Evolutionary conservation across 2,329 filamentous ascomycete genomes (phyloP).

Genomic region (Stagonosporopsis chrysanthemi): DNA sequence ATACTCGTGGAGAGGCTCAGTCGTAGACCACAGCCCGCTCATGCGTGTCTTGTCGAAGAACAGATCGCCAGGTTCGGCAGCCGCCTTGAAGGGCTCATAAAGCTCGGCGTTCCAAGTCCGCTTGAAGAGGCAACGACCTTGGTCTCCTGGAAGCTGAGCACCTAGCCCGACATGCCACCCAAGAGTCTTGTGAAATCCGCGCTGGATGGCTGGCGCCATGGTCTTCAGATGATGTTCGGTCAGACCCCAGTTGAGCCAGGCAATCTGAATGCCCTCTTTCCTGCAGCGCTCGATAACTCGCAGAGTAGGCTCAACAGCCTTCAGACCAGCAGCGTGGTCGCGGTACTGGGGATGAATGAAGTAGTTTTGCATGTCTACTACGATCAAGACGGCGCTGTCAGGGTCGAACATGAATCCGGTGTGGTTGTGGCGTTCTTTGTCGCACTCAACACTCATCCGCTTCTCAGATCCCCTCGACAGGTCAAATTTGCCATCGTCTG

Average conservation of each 20-base stretch:
- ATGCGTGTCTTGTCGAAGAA: slow-evolving; percentile 55
- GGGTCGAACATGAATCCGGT: slow-evolving; percentile 53
- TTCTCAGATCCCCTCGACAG: slow-evolving; percentile 48
- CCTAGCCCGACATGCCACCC: slow-evolving; percentile 54
- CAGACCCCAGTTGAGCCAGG: slow-evolving; percentile 55
- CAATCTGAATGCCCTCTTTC: slow-evolving; percentile 51
- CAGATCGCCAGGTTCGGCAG: slow-evolving; percentile 49
- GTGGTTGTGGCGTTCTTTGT: slow-evolving; percentile 52
- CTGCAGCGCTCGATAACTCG: slow-evolving; percentile 52
- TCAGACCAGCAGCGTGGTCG: slow-evolving; percentile 39
- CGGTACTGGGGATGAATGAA: slow-evolving; percentile 48
- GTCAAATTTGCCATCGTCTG: slow-evolving; percentile 53
- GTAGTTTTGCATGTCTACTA: slow-evolving; percentile 57
- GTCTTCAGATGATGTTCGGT: slow-evolving; percentile 47
- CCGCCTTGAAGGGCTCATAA: slow-evolving; percentile 50
- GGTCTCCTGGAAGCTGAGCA: slow-evolving; percentile 45
- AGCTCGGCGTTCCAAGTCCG: slow-evolving; percentile 54
- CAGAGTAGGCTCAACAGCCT: slow-evolving; percentile 47
- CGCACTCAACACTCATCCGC: slow-evolving; percentile 51
- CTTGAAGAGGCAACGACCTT: slow-evolving; percentile 53
- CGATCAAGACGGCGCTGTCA: slow-evolving; percentile 48
- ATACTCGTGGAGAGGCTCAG: slow-evolving; percentile 52
- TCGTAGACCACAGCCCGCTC: slow-evolving; percentile 52
- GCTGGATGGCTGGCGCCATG: slow-evolving; percentile 53
- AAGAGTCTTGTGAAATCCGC: slow-evolving; percentile 52